Evolutionary conservation across 2,329 filamentous ascomycete species (phyloP).

Genomic region (Falciphora oryzae): DNA sequence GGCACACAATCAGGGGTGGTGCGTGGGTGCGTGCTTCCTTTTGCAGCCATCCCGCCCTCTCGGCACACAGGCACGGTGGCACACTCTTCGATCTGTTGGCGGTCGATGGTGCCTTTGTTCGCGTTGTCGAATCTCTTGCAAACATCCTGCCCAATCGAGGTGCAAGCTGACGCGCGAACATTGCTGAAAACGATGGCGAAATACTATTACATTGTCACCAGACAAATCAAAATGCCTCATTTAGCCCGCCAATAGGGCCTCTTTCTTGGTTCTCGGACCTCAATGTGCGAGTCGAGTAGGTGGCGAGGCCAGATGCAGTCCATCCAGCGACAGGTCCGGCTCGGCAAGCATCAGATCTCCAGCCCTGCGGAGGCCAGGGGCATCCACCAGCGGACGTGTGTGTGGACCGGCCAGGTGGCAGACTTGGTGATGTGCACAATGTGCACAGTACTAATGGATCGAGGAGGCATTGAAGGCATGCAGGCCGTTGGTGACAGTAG

Average conservation of each 20-base stretch:
- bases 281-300: background rate
- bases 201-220: too few relatives aligned
- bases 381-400: background rate
- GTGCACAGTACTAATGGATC: background rate
- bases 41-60: too few relatives aligned
- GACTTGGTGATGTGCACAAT: too few relatives aligned
- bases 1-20: background rate
- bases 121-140: too few relatives aligned
- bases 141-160: too few relatives aligned
- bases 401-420: background rate
- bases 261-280: background rate
- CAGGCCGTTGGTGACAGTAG: too few relatives aligned
- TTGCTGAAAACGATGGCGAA: too few relatives aligned
- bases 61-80: background rate
- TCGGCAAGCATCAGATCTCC: constrained; percentile 1
- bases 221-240: background rate
- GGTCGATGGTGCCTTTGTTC: background rate
- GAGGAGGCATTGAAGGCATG: too few relatives aligned
- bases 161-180: too few relatives aligned
- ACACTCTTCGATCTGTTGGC: background rate
- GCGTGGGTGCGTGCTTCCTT: background rate
- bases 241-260: background rate
- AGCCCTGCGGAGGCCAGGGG: background rate
- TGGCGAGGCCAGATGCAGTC: background rate
- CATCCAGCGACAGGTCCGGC: background rate